Conservation (phyloP, 768 basidiomycete genomes). For the Leccinellum luteum region DNA sequence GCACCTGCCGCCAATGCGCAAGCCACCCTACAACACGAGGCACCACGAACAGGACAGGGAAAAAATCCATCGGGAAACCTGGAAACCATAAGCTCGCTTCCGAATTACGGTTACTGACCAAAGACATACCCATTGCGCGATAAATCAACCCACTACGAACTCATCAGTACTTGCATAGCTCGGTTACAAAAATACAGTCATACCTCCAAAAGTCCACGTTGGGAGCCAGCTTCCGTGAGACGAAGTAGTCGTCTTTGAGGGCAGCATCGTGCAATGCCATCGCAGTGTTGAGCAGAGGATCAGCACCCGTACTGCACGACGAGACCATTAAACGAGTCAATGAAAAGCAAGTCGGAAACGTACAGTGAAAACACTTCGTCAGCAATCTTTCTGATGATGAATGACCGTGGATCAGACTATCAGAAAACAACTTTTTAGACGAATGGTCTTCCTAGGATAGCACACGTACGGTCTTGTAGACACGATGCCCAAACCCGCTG, state of each 20-base stretch:
- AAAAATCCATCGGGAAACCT: slow-evolving; percentile 94
- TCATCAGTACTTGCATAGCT: not conserved
- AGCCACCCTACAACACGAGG: slow-evolving; percentile 93
- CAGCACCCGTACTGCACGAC: slow-evolving; percentile 67
- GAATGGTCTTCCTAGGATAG: not conserved
- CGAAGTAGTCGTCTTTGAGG: slow-evolving; percentile 89
- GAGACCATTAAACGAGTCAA: not conserved
- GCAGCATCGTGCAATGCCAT: slow-evolving; percentile 87
- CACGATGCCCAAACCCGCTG: slow-evolving; percentile 86
- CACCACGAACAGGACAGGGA: slow-evolving; percentile 91
- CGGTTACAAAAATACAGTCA: not conserved
- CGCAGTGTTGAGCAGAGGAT: slow-evolving; percentile 83
- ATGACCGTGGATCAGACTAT: slow-evolving; percentile 87
- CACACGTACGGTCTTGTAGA: slow-evolving; percentile 67
- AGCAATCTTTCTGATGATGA: slow-evolving; percentile 86
- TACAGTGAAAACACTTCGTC: slow-evolving; percentile 91
- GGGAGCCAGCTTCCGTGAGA: slow-evolving; percentile 75
- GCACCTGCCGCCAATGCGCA: slow-evolving; percentile 86
- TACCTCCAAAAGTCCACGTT: slow-evolving; percentile 88
- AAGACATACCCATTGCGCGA: slow-evolving; percentile 76
- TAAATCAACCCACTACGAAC: slow-evolving; percentile 75
- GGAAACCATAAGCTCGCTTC: slow-evolving; percentile 1
- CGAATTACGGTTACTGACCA: not conserved
- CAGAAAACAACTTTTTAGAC: not conserved
- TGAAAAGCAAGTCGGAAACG: slow-evolving; percentile 21